These are phyloP conservation scores for Aspergillus terreus DNA, from an alignment of 2,329 filamentous ascomycete genomes.

Conservation along the genomic window DNA sequence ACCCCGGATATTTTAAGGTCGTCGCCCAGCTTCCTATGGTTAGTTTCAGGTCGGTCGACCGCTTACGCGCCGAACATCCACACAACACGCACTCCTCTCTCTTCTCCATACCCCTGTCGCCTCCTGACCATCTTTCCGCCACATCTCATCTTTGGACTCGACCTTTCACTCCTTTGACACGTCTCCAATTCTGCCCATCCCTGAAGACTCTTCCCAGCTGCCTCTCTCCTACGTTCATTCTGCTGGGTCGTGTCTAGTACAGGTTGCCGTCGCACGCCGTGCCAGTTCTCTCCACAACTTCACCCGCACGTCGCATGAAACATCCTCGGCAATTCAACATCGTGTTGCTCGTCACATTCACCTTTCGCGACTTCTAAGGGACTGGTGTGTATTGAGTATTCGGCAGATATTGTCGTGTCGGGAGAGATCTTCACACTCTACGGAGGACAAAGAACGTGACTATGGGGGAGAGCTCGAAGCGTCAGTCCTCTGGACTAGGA, in stretches of 20 bases:
- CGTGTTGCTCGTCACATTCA: not conserved
- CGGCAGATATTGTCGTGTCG: not conserved
- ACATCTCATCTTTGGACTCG: too few relatives aligned
- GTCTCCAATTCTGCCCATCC: too few relatives aligned
- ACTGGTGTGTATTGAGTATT: slow-evolving; percentile 1
- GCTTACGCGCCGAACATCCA: not conserved
- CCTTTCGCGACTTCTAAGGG: not conserved
- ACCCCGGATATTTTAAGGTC: not conserved
- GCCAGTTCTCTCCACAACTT: not conserved
- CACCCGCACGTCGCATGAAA: slow-evolving; percentile 13
- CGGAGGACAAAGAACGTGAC: slow-evolving; percentile 12
- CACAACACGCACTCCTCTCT: not conserved
- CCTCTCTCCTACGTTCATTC: not conserved
- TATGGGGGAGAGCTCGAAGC: slow-evolving; percentile 33
- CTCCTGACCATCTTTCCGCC: too few relatives aligned
- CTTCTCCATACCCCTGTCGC: not conserved
- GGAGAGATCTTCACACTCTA: not conserved
- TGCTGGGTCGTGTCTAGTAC: not conserved
- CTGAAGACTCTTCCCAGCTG: not conserved
- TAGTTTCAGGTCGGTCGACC: not conserved
- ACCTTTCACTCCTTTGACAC: too few relatives aligned
- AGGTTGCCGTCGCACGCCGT: not conserved
- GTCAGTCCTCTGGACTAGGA: slow-evolving; percentile 31
- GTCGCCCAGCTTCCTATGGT: not conserved
- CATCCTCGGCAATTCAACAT: slow-evolving; percentile 9